Conservation (phyloP, 225 moss, liverwort and hornwort genomes). For the Bryoerythrophyllum caledonicum region DNA sequence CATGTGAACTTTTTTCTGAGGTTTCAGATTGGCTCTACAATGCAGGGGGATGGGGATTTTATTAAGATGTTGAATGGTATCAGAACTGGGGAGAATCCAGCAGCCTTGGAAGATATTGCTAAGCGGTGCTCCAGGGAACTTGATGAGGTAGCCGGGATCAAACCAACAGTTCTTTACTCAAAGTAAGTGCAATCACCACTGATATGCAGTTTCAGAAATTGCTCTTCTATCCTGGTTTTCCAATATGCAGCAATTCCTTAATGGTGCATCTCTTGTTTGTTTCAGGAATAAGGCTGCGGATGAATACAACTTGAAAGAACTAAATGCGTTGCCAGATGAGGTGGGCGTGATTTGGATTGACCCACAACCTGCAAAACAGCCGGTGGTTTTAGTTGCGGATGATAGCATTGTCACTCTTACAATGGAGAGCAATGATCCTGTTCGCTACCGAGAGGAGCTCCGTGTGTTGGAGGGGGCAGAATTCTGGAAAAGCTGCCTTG, state of each 20-base stretch:
- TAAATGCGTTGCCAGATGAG: slow-evolving; percentile 44
- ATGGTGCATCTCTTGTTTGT: not conserved
- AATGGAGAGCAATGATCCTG: slow-evolving; percentile 1
- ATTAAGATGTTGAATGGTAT: slow-evolving; percentile 59
- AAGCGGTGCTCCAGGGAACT: slow-evolving; percentile 56
- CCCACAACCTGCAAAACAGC: slow-evolving; percentile 20
- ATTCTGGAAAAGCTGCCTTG: slow-evolving; percentile 51
- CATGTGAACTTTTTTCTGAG: not conserved
- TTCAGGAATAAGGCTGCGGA: slow-evolving; percentile 60
- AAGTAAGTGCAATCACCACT: slow-evolving; percentile 38
- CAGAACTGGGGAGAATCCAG: slow-evolving; percentile 60
- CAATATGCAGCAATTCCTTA: not conserved
- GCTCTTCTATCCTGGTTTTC: not conserved
- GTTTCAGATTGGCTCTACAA: not conserved
- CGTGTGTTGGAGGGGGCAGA: slow-evolving; percentile 31
- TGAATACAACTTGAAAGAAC: slow-evolving; percentile 50
- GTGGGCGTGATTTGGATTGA: slow-evolving; percentile 12
- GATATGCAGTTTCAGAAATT: not conserved
- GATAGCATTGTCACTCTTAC: slow-evolving; percentile 36
- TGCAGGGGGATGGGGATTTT: slow-evolving; percentile 53
- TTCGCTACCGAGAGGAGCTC: slow-evolving; percentile 35
- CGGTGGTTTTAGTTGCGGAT: slow-evolving; percentile 39
- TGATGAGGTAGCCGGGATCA: slow-evolving; percentile 43
- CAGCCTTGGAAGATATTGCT: slow-evolving; percentile 51
- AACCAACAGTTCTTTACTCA: slow-evolving; percentile 61